These are phyloP conservation scores for Amanita jacksonii DNA, from an alignment of 768 basidiomycete species.

Conservation along the genomic window DNA sequence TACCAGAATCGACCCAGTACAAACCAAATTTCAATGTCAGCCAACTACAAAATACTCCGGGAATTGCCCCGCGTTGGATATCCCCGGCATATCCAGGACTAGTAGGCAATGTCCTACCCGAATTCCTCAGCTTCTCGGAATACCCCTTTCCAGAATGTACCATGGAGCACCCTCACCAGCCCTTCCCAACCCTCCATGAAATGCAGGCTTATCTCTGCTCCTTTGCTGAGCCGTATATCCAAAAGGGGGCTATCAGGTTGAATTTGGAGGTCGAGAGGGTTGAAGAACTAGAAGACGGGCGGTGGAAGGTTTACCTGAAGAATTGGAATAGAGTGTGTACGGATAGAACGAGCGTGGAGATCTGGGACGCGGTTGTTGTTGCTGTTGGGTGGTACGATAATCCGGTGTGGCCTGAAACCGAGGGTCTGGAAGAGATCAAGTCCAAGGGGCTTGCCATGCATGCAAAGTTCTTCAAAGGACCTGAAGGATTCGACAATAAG, in stretches of 20 bases:
- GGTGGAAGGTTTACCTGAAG: slow-evolving; percentile 28
- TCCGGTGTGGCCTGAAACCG: slow-evolving; percentile 32
- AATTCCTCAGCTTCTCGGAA: slow-evolving; percentile 30
- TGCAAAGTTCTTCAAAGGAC: slow-evolving; percentile 32
- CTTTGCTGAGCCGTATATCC: slow-evolving; percentile 25
- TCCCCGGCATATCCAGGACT: slow-evolving; percentile 39
- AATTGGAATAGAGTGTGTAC: slow-evolving; percentile 22
- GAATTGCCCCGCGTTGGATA: too few relatives aligned
- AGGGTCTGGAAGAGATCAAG: slow-evolving; percentile 30
- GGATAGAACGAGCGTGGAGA: slow-evolving; percentile 19
- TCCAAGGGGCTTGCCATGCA: slow-evolving; percentile 29
- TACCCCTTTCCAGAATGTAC: slow-evolving; percentile 26
- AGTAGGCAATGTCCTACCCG: slow-evolving; percentile 42
- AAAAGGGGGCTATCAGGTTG: slow-evolving; percentile 27
- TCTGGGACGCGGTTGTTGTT: slow-evolving; percentile 42
- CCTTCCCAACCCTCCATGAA: slow-evolving; percentile 30
- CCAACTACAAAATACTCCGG: too few relatives aligned
- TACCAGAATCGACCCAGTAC: slow-evolving; percentile 13
- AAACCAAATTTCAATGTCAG: slow-evolving; percentile 6
- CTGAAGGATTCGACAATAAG: slow-evolving; percentile 26
- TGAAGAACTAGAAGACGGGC: slow-evolving; percentile 22
- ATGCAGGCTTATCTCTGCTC: slow-evolving; percentile 27
- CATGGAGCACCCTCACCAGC: slow-evolving; percentile 20
- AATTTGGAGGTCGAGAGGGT: slow-evolving; percentile 30
- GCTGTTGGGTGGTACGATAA: slow-evolving; percentile 38